Percentiles rank a stretch among this genome's conserved stretches.
These are phyloP conservation scores for Pinus albicaulis DNA, from an alignment of 75 land plant species.

Conservation along the genomic window DNA sequence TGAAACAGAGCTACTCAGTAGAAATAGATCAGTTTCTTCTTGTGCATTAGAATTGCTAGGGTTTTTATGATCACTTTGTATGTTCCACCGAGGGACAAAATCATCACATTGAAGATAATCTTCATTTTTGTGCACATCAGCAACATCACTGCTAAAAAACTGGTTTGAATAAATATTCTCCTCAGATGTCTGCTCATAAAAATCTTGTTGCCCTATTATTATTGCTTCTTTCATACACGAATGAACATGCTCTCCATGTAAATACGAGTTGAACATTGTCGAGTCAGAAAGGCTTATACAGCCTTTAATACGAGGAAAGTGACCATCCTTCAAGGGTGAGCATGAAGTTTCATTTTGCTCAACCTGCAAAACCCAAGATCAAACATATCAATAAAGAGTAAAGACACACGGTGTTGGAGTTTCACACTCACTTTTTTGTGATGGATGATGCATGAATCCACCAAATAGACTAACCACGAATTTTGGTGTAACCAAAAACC, in stretches of 20 bases:
- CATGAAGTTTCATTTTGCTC: background rate
- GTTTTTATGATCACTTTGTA: background rate
- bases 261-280: background rate
- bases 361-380: background rate
- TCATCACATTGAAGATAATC: conserved; percentile 1
- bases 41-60: too few species aligned
- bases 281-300: background rate
- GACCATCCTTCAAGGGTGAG: background rate
- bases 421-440: too few species aligned
- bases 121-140: background rate
- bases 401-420: too few species aligned
- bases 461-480: too few species aligned
- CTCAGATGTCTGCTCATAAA: background rate
- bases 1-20: background rate
- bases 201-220: background rate
- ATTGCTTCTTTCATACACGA: background rate
- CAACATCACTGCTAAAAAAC: background rate
- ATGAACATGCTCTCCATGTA: background rate
- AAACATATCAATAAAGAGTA: background rate
- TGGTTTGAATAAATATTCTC: background rate
- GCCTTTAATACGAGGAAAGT: too few species aligned
- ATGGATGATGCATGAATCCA: too few species aligned
- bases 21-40: background rate
- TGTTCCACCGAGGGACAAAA: background rate
- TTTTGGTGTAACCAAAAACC: too few species aligned